Evolutionary conservation across 345 rosid genomes (phyloP), one percentile per base, ranked within the genome.

Genomic region (Odontarrhena argentea): DNA sequence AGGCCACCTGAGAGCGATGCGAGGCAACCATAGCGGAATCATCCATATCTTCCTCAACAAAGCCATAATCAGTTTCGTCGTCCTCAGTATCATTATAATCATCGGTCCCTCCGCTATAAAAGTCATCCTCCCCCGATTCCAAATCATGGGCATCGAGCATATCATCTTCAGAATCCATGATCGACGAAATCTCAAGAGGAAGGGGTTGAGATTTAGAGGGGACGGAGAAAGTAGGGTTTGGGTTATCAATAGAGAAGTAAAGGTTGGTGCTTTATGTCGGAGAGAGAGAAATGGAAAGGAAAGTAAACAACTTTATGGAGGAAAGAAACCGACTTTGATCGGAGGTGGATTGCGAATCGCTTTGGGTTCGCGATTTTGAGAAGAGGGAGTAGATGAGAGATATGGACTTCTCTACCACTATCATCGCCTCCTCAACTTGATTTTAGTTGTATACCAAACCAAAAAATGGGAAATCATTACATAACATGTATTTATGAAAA

Each of bases 131-230:
- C 3, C 76, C 68, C 2, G 88, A 87, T 14, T 81, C 96, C 52
- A 81, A 68, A 68, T 78, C 85, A 74, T 83, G 80, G 12, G 81
- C 85, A 60, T 90, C 89, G 73, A 86, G 76, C 84, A 87, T 79
- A 41, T 86, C 89, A 4, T 88, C 91, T 10, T 84, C 90, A 2
- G 83, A 83, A 69, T 86, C 92, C 97, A 91, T 91, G 30, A 47
- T 67, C 51, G 25, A 5, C 24, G 48, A 37, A 62, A 40, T 7
- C 51, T 49, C 57, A 35, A 42, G 10, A 9, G 3, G 3, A 34
- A 46, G 48, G 45, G 40, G 11, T 56, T 10, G 60, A 52, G 48
- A 60, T 65, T 73, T 34, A 9, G 26, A 51, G 7, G 41, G 66
- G 51, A 36, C 41, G 50, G 47, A 66, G 28, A 18, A 43, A 46